These are phyloP conservation scores for Boletus subcaerulescens DNA, from an alignment of 768 basidiomycete genomes.

Conservation along the genomic window DNA sequence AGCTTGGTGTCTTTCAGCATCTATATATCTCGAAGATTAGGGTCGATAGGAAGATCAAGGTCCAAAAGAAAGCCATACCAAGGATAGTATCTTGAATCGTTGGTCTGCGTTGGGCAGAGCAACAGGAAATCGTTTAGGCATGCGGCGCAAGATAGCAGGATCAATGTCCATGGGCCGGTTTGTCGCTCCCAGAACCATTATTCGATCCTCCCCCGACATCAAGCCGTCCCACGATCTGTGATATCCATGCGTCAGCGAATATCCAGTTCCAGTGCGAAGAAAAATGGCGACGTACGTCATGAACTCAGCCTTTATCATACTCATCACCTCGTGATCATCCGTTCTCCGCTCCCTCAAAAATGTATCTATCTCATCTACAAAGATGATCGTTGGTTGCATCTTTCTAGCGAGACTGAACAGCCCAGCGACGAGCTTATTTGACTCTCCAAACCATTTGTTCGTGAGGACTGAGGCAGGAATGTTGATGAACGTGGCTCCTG, in stretches of 20 bases:
- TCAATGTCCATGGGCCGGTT: slow-evolving; percentile 94
- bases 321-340: slow-evolving; percentile 95
- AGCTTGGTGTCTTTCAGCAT: slow-evolving; percentile 82
- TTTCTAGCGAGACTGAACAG: slow-evolving; percentile 93
- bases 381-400: slow-evolving; percentile 93
- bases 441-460: slow-evolving; percentile 85
- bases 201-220: slow-evolving; percentile 73
- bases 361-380: slow-evolving; percentile 98
- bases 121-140: slow-evolving; percentile 95
- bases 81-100: slow-evolving; percentile 74
- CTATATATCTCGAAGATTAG: slow-evolving; percentile 35
- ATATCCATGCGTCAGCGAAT: neutral
- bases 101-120: slow-evolving; percentile 76
- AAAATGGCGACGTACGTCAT: slow-evolving; percentile 66
- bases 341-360: slow-evolving; percentile 85
- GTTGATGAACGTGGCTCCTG: slow-evolving; percentile 95
- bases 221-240: slow-evolving; percentile 92
- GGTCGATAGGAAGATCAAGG: neutral
- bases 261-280: neutral
- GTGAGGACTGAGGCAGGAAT: slow-evolving; percentile 71
- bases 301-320: slow-evolving; percentile 97
- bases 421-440: slow-evolving; percentile 93
- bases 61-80: slow-evolving; percentile 46
- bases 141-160: slow-evolving; percentile 83
- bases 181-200: slow-evolving; percentile 91